Percentiles rank a stretch among this genome's conserved stretches.
Evolutionary conservation across 1,139 yeast genomes (phyloP).

Genomic region (Cylindricascospora bacillispora): DNA sequence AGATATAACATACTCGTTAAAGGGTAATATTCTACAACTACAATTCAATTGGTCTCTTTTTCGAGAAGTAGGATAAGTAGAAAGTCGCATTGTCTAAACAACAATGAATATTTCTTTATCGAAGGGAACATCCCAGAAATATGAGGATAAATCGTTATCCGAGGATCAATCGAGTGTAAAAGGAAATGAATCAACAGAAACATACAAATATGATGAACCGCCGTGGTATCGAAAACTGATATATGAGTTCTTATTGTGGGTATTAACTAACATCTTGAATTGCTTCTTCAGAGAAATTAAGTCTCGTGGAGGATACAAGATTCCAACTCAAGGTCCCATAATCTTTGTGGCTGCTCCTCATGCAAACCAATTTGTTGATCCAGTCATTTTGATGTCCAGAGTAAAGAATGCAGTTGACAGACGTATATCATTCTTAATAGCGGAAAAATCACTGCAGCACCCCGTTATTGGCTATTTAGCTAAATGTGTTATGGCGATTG

Average conservation of each 20-base stretch:
- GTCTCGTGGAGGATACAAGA: slow-evolving; percentile 80
- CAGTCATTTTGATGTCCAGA: slow-evolving; percentile 71
- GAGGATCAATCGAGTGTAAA: no score
- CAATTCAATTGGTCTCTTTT: no score
- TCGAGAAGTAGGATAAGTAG: no score
- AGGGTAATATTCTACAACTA: no score
- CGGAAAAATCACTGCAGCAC: slow-evolving; percentile 63
- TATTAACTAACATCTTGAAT: slow-evolving; percentile 33
- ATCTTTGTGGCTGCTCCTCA: slow-evolving; percentile 97
- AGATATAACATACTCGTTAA: no score
- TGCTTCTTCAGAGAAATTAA: slow-evolving; percentile 80
- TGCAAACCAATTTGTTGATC: slow-evolving; percentile 94
- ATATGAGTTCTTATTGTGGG: slow-evolving; percentile 40
- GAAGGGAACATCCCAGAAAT: no score
- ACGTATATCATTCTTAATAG: slow-evolving; percentile 74
- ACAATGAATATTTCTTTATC: no score
- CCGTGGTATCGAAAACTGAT: slow-evolving; percentile 30
- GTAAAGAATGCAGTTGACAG: slow-evolving; percentile 60
- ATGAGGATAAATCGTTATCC: no score
- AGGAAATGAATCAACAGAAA: no score
- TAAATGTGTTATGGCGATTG: slow-evolving; percentile 66
- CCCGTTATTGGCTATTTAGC: slow-evolving; percentile 66
- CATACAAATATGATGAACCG: slow-evolving; percentile 13
- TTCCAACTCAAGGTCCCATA: slow-evolving; percentile 69
- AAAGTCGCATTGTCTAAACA: no score